Evolutionary conservation across 192 early-diverging fungal species (phyloP), one percentile per base, ranked within the genome.

Genomic region (Backusella mclennaniae): DNA sequence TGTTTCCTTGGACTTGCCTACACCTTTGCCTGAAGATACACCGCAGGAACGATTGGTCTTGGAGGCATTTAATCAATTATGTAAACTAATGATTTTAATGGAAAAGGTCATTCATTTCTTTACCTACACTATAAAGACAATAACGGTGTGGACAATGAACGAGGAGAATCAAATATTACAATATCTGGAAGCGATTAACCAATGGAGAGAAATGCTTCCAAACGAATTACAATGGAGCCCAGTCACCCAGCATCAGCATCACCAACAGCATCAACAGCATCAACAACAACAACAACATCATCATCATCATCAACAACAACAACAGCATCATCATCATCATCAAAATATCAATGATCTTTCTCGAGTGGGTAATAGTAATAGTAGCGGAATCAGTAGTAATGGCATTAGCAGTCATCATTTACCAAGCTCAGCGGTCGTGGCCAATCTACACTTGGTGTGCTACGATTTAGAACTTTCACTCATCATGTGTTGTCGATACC

Each of bases 391-490:
- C 12, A 63, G 11, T 44, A 44, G 42, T 44, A 63, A 63, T 29
- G 26, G 56, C 2, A 19, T n/a, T 36, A 11, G 59, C 44, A 69
- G 14, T 35, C 52, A 73, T 19, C 59, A 70, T 63, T 23, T 73
- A 9, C 81, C 81, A 2, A 59, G 46, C n/a, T 41, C 73, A 21
- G 56, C 74, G 5, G 68, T 77, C 19, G 39, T 74, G 26, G 66
- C 82, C 14, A 77, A 75, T 56, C 71, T 84, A 19, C 82, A 84
- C 41, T 46, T 84, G 0, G 29, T 80, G 4, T 80, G 67, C 29
- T 77, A 80, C 56, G 73, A 77, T 42, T 63, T 83, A 21, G 79
- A 79, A 49, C 67, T 79, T 12, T 74, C 75, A 12, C 53, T 83
- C 12, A 46, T 79, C n/a, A 66, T 63, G 38, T 78, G 76, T 44